Percentiles rank a stretch among this genome's conserved stretches.
These are phyloP conservation scores for Exophiala alcalophila DNA, from an alignment of 2,329 filamentous ascomycete genomes.

Conservation along the genomic window DNA sequence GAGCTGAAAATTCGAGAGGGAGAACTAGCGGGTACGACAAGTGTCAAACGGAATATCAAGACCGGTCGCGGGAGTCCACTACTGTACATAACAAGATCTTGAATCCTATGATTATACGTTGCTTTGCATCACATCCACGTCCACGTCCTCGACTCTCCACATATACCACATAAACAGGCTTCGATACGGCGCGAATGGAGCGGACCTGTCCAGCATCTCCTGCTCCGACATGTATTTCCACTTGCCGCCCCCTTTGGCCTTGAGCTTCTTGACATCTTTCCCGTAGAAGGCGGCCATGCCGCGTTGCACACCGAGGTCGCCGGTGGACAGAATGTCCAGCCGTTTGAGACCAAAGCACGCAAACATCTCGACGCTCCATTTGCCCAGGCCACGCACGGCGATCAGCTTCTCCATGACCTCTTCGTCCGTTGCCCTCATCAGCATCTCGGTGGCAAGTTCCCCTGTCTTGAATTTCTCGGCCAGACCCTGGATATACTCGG, in stretches of 20 bases:
- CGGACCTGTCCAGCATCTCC: slow-evolving; percentile 83
- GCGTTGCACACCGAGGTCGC: slow-evolving; percentile 87
- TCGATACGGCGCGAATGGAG: slow-evolving; percentile 79
- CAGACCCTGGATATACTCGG: slow-evolving; percentile 86
- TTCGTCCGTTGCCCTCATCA: slow-evolving; percentile 77
- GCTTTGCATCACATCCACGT: slow-evolving; percentile 39
- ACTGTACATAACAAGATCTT: slow-evolving; percentile 18
- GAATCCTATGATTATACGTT: slow-evolving; percentile 8
- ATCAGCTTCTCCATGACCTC: slow-evolving; percentile 78
- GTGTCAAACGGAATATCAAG: slow-evolving; percentile 4
- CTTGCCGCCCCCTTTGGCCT: slow-evolving; percentile 74
- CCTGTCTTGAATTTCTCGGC: slow-evolving; percentile 75
- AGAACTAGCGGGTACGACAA: background rate
- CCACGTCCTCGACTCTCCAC: slow-evolving; percentile 82
- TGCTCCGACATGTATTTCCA: slow-evolving; percentile 97
- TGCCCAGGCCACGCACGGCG: slow-evolving; percentile 80
- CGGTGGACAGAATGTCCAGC: slow-evolving; percentile 88
- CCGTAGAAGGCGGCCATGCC: slow-evolving; percentile 89
- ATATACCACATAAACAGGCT: slow-evolving; percentile 98
- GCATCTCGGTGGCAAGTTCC: slow-evolving; percentile 71
- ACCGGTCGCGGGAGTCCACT: slow-evolving; percentile 3
- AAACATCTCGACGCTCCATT: slow-evolving; percentile 98
- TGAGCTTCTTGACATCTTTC: slow-evolving; percentile 78
- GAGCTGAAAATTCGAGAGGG: background rate
- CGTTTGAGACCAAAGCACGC: slow-evolving; percentile 92